Evolutionary conservation across 495 filamentous ascomycete species (phyloP).

Genomic region (Xylaria sp.): DNA sequence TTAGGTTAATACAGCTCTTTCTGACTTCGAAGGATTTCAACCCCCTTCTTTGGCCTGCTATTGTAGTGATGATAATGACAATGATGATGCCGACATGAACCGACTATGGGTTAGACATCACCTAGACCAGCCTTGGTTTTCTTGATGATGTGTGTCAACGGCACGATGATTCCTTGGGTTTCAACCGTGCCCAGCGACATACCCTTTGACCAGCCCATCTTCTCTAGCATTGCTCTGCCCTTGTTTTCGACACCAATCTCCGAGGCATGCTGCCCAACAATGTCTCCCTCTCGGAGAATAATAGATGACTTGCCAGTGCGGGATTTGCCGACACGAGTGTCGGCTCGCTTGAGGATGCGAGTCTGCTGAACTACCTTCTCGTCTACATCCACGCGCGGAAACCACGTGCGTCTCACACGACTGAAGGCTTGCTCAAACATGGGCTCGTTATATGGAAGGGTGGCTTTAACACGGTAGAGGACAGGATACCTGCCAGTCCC

Average conservation of each 20-base stretch:
- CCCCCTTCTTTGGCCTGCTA: not conserved
- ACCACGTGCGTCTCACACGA: slow-evolving; percentile 54
- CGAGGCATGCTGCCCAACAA: slow-evolving; percentile 83
- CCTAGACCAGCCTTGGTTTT: slow-evolving; percentile 84
- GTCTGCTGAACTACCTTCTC: slow-evolving; percentile 41
- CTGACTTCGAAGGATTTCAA: not conserved
- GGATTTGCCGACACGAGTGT: slow-evolving; percentile 29
- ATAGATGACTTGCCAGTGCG: slow-evolving; percentile 49
- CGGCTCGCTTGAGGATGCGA: slow-evolving; percentile 32
- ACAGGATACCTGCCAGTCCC: slow-evolving; percentile 77
- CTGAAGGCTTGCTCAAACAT: slow-evolving; percentile 50
- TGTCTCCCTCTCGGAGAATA: slow-evolving; percentile 81
- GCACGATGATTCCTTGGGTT: slow-evolving; percentile 87
- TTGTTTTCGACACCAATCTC: slow-evolving; percentile 85
- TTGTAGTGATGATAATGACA: not conserved
- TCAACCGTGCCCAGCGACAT: slow-evolving; percentile 83
- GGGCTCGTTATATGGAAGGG: slow-evolving; percentile 59
- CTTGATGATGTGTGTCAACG: slow-evolving; percentile 88
- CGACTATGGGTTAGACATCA: slow-evolving; percentile 48
- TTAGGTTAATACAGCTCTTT: not conserved
- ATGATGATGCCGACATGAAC: not conserved
- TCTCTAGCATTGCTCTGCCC: slow-evolving; percentile 89
- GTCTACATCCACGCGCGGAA: slow-evolving; percentile 53
- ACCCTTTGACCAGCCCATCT: slow-evolving; percentile 95
- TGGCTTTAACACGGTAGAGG: slow-evolving; percentile 74